Evolutionary conservation across 139 green algal species (phyloP), one percentile per base, ranked within the genome.

Genomic region (Chlamydomonas eustigma): DNA sequence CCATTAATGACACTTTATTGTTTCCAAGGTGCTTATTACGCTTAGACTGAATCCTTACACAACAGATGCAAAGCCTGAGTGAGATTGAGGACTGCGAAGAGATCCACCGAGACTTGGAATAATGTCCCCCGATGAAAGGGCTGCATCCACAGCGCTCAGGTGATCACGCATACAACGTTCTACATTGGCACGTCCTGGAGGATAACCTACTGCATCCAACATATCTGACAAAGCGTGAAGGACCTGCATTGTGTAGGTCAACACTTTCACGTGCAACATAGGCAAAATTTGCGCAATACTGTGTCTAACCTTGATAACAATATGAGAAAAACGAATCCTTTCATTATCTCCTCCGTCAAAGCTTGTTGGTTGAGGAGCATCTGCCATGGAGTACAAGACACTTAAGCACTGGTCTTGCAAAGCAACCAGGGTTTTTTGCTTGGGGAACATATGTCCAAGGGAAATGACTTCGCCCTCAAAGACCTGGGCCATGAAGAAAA

Each of bases 391-490:
- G 65, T 72, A 72, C 28, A 76, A 39, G 24, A 78, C 72, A 37
- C 28, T 69, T 73, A 78, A 71, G 65, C 38, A 73, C 37, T 85
- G 80, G 4, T 80, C 80, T 76, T 81, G 76, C 25, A 85, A 67
- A 18, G 72, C 66, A 0, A 39, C 44, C 33, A 85, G 76, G 71
- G 81, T 76, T 0, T 67, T 58, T 22, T 72, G n/a, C 0, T 67
- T 65, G 2, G 80, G 80, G 76, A 76, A 85, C 28, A 73, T 74
- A 52, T 71, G 76, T 25, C 76, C 73, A 52, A 85, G 52, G 22
- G 3, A 25, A 28, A 38, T 34, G 0, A 71, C 80, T 66, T 85
- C 80, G 2, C 72, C 80, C 28, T 77, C 68, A 44, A 75, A 73
- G 34, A 83, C 4, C 78, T 83, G 78, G 18, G 18, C 44, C 74